Conservation (phyloP, 23 red algal species). For the Gracilaria gracilis region DNA sequence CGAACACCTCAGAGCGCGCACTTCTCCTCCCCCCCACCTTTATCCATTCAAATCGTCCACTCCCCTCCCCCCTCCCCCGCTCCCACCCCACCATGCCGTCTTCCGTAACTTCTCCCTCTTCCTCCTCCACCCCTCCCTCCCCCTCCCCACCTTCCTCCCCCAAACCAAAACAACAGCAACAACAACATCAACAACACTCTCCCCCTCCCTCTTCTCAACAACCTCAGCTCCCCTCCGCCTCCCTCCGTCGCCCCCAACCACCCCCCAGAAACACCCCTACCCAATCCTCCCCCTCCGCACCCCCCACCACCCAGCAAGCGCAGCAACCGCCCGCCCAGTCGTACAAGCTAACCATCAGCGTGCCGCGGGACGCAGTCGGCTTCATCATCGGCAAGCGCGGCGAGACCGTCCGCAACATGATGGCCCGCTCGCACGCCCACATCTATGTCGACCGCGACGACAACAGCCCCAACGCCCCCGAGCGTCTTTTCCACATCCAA, state of each 20-base stretch:
- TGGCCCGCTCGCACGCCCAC: constrained; percentile 61
- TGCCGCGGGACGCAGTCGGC: constrained; percentile 81
- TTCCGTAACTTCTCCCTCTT: neutral
- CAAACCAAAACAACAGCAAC: too few species aligned
- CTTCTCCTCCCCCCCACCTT: neutral
- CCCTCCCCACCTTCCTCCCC: neutral
- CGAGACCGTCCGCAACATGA: constrained; percentile 84
- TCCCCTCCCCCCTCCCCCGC: neutral
- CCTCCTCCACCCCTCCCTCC: neutral
- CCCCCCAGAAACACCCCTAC: neutral
- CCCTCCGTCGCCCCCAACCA: neutral
- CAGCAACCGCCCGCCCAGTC: constrained; percentile 1
- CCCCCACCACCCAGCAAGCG: neutral
- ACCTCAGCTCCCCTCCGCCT: neutral
- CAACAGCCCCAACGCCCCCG: constrained; percentile 58
- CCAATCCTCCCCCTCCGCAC: neutral
- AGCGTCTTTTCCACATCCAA: constrained; percentile 73
- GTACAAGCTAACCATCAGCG: constrained; percentile 45
- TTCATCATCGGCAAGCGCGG: constrained; percentile 88
- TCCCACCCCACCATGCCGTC: neutral
- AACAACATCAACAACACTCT: too few species aligned
- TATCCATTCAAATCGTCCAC: neutral
- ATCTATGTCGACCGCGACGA: constrained; percentile 85
- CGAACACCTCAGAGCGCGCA: neutral
- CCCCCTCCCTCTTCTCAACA: neutral